phyloP scores from a whole-genome alignment of 768 basidiomycete genomes.

The Boletus tomentosulus region DNA sequence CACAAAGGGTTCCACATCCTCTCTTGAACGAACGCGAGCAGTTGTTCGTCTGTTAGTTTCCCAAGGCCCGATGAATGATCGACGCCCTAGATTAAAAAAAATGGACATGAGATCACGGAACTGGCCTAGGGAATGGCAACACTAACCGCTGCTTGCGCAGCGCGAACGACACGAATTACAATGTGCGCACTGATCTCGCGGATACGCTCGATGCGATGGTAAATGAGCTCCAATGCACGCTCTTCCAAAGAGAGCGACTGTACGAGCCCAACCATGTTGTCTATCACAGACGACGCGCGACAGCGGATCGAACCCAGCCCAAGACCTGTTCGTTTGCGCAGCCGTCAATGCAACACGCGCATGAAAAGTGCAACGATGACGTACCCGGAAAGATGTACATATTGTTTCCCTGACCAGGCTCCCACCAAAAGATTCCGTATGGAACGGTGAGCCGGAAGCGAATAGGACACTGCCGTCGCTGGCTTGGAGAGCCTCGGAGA shows the following conservation, averaged over 20 bases:
- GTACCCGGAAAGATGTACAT: constrained; percentile 81
- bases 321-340: constrained; percentile 10
- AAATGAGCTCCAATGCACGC: constrained; percentile 59
- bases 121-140: constrained; percentile 11
- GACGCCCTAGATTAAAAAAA: background rate
- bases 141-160: constrained; percentile 72
- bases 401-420: constrained; percentile 92
- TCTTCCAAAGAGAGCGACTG: constrained; percentile 71
- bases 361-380: constrained; percentile 2
- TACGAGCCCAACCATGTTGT: constrained; percentile 84
- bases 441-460: background rate
- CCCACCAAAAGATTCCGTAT: constrained; percentile 29
- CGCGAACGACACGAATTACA: constrained; percentile 69
- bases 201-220: constrained; percentile 81
- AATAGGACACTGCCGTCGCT: constrained; percentile 78
- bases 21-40: constrained; percentile 48
- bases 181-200: constrained; percentile 80
- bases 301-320: constrained; percentile 78
- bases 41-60: constrained; percentile 49
- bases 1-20: constrained; percentile 72
- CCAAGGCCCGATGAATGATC: constrained; percentile 40
- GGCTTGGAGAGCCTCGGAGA: constrained; percentile 37
- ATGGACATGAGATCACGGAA: background rate
- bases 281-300: constrained; percentile 65
- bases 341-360: background rate